Conservation (phyloP, 306 rosid genomes). For the Quercus ilex region DNA sequence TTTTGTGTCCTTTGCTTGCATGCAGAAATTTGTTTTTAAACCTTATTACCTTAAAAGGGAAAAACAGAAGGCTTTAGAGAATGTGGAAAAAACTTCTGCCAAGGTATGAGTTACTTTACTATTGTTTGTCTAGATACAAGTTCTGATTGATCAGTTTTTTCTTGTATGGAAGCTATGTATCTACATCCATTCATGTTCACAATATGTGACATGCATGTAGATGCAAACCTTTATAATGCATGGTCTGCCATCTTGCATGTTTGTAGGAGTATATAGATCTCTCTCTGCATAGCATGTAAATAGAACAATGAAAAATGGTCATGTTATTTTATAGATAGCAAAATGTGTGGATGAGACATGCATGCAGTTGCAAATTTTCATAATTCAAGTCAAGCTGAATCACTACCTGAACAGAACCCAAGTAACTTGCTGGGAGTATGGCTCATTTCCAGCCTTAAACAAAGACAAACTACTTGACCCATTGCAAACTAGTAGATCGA, state of each 20-base stretch:
- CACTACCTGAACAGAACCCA: neutral
- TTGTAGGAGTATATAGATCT: neutral
- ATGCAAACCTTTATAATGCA: neutral
- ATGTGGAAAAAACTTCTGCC: constrained; percentile 56
- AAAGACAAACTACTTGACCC: neutral
- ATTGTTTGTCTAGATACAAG: constrained; percentile 1
- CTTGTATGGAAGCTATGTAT: neutral
- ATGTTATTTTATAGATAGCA: neutral
- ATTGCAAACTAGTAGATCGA: neutral
- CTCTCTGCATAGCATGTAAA: neutral
- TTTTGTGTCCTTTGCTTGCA: constrained; percentile 19
- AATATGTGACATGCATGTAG: neutral
- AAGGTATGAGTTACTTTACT: constrained; percentile 51
- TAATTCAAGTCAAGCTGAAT: neutral
- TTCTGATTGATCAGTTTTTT: neutral
- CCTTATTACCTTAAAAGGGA: constrained; percentile 78
- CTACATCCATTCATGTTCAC: neutral
- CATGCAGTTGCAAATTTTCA: too few species aligned
- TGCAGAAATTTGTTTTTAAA: constrained; percentile 73
- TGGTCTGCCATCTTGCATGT: neutral
- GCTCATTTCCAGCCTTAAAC: neutral
- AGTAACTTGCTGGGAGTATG: neutral
- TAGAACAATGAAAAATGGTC: neutral
- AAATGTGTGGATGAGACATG: neutral
- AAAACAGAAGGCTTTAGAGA: constrained; percentile 76